Evolutionary conservation across 495 filamentous ascomycete genomes (phyloP).

Genomic region (Neurospora sp.): DNA sequence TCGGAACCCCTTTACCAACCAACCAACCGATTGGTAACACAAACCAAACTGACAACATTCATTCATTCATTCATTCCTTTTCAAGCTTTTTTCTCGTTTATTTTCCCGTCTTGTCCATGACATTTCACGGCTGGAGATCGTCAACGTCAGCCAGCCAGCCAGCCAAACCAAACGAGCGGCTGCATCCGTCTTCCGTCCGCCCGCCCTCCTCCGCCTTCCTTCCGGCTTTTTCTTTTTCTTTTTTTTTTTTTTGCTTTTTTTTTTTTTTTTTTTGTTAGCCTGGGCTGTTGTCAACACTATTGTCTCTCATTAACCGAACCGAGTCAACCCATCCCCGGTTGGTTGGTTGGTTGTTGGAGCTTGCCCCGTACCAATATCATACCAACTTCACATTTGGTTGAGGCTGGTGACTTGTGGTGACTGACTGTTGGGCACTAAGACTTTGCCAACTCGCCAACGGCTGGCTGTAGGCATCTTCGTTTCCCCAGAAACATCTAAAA

Average conservation of each 20-base stretch:
- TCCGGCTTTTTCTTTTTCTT: not conserved
- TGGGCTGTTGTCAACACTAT: not conserved
- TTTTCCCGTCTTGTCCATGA: not conserved
- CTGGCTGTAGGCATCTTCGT: not conserved
- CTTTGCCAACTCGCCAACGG: not conserved
- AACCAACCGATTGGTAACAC: not conserved
- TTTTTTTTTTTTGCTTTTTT: not conserved
- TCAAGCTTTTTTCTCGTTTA: not conserved
- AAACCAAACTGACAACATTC: not conserved
- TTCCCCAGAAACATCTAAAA: not conserved
- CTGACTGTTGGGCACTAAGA: not conserved
- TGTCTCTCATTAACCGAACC: not conserved
- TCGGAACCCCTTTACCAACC: not conserved
- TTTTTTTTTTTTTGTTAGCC: not conserved
- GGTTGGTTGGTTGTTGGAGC: not conserved
- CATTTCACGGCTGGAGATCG: not conserved
- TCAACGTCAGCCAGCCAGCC: not conserved
- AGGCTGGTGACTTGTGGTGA: not conserved
- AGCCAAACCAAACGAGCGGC: not conserved
- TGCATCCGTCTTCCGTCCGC: not conserved
- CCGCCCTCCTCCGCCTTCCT: not conserved
- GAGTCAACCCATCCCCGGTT: not conserved
- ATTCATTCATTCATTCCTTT: not conserved
- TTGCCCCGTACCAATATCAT: not conserved
- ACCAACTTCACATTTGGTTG: no score